A percentile compares a stretch with the other conserved stretches of the same genome.
Evolutionary conservation across 495 filamentous ascomycete genomes (phyloP).

Genomic region (Penicillium coffeae): DNA sequence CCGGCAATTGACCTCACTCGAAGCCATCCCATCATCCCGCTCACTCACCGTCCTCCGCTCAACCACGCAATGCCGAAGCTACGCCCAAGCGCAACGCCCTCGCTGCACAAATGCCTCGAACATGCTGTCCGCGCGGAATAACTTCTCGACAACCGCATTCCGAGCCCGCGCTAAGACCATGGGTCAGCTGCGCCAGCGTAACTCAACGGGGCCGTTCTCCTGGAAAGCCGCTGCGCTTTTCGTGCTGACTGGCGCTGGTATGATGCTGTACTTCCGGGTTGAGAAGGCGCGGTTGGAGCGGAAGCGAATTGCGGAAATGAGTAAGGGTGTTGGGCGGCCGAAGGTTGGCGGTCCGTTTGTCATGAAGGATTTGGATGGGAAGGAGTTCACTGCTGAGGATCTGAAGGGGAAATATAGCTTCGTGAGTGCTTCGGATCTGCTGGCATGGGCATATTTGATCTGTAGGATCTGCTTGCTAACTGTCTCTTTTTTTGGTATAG

Average conservation of each 20-base stretch:
- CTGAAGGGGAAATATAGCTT: conserved; percentile 83
- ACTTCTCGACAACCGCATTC: conserved; percentile 33
- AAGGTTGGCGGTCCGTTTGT: conserved; percentile 89
- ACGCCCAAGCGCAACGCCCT: conserved; percentile 27
- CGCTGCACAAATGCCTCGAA: conserved; percentile 13
- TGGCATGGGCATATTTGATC: no score
- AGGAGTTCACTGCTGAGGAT: conserved; percentile 67
- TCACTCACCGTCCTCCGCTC: conserved; percentile 18
- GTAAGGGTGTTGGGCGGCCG: conserved; percentile 86
- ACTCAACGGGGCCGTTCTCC: conserved; percentile 68
- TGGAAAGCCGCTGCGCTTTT: conserved; percentile 86
- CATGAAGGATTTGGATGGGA: conserved; percentile 77
- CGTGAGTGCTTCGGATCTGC: no score
- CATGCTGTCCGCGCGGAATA: conserved; percentile 12
- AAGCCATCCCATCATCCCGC: conserved; percentile 15
- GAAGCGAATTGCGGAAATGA: conserved; percentile 79
- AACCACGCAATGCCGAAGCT: conserved; percentile 23
- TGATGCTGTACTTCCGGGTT: conserved; percentile 83
- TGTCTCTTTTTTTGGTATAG: conserved; percentile 29
- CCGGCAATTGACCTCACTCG: conserved; percentile 18
- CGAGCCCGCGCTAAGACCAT: conserved; percentile 35
- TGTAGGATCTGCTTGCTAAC: not conserved
- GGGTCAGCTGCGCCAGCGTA: conserved; percentile 40
- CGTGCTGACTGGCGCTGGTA: conserved; percentile 66
- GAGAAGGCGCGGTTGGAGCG: conserved; percentile 88